Evolutionary conservation across 345 rosid species (phyloP).

Genomic region (Erucastrum elatum): DNA sequence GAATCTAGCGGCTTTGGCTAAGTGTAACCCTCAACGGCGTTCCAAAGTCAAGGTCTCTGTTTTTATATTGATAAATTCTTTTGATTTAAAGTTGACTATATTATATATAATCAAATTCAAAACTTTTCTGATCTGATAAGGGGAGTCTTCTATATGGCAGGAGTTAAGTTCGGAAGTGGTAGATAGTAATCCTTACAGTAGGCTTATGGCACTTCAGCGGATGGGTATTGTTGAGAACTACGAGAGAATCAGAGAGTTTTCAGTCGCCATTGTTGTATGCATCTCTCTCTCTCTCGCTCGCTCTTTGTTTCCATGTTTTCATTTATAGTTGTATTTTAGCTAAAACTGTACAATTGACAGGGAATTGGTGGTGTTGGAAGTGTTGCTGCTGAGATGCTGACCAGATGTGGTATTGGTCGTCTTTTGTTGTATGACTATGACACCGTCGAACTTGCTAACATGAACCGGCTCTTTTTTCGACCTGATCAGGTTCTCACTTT

Average conservation of each 20-base stretch:
- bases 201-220: slow-evolving; percentile 98
- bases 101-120: not conserved
- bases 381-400: slow-evolving; percentile 99
- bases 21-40: slow-evolving; percentile 55
- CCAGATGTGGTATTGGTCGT: slow-evolving; percentile 95
- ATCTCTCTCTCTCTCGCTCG: slow-evolving; percentile 48
- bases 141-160: slow-evolving; percentile 43
- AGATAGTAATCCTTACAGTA: slow-evolving; percentile 94
- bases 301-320: slow-evolving; percentile 22
- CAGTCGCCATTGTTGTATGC: slow-evolving; percentile 96
- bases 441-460: slow-evolving; percentile 93
- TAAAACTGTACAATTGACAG: slow-evolving; percentile 43
- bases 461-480: slow-evolving; percentile 92
- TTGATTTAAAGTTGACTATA: not conserved
- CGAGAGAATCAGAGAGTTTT: slow-evolving; percentile 82
- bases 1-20: slow-evolving; percentile 54
- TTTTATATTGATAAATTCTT: not conserved
- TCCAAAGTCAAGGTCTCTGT: slow-evolving; percentile 69
- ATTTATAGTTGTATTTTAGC: no score
- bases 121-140: slow-evolving; percentile 3
- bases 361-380: slow-evolving; percentile 98
- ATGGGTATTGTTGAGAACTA: slow-evolving; percentile 95
- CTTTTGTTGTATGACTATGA: slow-evolving; percentile 95
- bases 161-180: slow-evolving; percentile 96
- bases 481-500: slow-evolving; percentile 74